Percentiles rank a stretch among this genome's conserved stretches.
These are phyloP conservation scores for Volvox carteri DNA, from an alignment of 163 green algal species.

Conservation along the genomic window DNA sequence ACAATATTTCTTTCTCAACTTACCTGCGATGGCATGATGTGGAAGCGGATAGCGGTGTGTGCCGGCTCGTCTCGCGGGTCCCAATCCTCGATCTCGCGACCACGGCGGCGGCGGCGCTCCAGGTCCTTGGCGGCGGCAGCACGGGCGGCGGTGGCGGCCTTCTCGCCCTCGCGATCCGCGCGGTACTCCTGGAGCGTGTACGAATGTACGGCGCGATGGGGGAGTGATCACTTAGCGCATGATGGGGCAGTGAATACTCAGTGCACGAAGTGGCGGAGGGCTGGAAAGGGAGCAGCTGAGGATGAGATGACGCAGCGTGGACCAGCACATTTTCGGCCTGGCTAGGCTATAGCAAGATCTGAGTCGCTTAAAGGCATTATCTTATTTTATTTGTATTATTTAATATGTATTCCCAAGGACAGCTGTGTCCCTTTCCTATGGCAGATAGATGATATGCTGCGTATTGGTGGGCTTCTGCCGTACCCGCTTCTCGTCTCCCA, in stretches of 20 bases:
- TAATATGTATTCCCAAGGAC: too few species aligned
- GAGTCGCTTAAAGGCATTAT: background rate
- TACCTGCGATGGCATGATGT: constrained; percentile 7
- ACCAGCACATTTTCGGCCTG: background rate
- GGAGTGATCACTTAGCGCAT: too few species aligned
- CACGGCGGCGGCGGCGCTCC: constrained; percentile 24
- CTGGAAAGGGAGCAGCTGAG: background rate
- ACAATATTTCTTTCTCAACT: background rate
- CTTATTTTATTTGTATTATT: too few species aligned
- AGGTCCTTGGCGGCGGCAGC: constrained; percentile 8
- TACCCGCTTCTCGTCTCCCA: constrained; percentile 34
- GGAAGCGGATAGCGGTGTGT: constrained; percentile 9
- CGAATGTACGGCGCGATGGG: too few species aligned
- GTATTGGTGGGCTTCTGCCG: background rate
- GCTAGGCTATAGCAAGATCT: background rate
- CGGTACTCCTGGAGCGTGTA: constrained; percentile 21
- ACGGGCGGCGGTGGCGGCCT: constrained; percentile 12
- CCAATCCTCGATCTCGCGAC: background rate
- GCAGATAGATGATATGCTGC: too few species aligned
- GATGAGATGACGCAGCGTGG: background rate
- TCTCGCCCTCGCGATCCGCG: constrained; percentile 9
- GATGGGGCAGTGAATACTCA: too few species aligned
- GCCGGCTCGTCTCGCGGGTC: constrained; percentile 23
- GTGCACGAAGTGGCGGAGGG: background rate
- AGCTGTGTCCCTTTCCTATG: too few species aligned